Percentiles rank a stretch among this genome's conserved stretches.
phyloP scores from a whole-genome alignment of 371 early-diverging fungal species.

The Syncephalastrum racemosum region DNA sequence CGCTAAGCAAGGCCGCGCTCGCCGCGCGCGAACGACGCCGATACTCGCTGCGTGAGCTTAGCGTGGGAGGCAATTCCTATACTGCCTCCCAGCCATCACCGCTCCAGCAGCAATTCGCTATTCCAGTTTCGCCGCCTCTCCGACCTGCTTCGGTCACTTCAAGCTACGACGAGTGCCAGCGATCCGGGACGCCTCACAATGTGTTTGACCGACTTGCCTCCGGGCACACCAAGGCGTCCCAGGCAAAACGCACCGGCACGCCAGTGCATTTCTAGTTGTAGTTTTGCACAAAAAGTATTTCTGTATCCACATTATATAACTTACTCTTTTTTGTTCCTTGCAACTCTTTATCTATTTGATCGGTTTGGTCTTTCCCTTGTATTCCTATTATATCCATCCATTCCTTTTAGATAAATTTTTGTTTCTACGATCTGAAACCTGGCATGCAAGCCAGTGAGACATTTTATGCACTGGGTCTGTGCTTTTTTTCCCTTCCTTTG shows the following conservation, averaged over 20 bases:
- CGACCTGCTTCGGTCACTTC: neutral
- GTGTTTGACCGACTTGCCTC: conserved; percentile 44
- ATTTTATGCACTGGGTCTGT: neutral
- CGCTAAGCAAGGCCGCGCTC: conserved; percentile 1
- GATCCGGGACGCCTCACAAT: conserved; percentile 16
- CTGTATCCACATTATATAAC: no score
- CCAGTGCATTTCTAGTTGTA: conserved; percentile 10
- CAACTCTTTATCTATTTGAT: no score
- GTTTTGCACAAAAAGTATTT: no score
- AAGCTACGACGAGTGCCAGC: neutral
- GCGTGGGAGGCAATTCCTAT: conserved; percentile 9
- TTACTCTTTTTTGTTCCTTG: no score
- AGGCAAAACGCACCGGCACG: conserved; percentile 33
- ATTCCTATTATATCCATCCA: no score
- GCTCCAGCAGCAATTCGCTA: conserved; percentile 20
- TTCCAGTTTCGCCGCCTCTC: conserved; percentile 5
- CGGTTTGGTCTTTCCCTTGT: no score
- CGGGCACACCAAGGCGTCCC: conserved; percentile 45
- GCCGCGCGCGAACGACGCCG: conserved; percentile 16
- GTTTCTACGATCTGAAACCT: neutral
- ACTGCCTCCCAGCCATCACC: conserved; percentile 23
- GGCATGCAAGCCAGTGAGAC: conserved; percentile 1
- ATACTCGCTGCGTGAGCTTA: conserved; percentile 22
- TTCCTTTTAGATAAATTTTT: no score
- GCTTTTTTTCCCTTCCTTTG: neutral